Evolutionary conservation across 2,329 filamentous ascomycete species (phyloP).

Genomic region (Xylaria sp.): DNA sequence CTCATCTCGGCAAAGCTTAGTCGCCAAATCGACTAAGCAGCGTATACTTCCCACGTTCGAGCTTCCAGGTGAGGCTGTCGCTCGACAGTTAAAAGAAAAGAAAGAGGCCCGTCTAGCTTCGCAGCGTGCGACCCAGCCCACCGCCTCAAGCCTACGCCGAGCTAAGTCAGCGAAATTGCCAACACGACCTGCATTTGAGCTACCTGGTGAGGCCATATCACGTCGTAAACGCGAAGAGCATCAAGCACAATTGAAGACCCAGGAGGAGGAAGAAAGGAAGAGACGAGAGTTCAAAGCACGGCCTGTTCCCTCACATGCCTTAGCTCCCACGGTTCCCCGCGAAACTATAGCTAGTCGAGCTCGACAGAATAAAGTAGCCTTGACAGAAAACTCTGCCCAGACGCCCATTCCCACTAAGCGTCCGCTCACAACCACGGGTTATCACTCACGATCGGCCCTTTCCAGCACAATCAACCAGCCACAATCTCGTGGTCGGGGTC

Average conservation of each 20-base stretch:
- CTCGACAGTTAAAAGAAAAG: constrained; percentile 51
- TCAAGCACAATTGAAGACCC: constrained; percentile 61
- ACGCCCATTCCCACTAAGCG: constrained; percentile 45
- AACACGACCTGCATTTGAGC: constrained; percentile 67
- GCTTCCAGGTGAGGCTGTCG: constrained; percentile 70
- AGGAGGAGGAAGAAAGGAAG: constrained; percentile 69
- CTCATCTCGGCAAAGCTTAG: constrained; percentile 58
- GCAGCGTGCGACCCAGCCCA: constrained; percentile 45
- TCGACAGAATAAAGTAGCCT: constrained; percentile 56
- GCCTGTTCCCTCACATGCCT: constrained; percentile 60
- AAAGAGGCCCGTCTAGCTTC: constrained; percentile 62
- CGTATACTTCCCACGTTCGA: constrained; percentile 68
- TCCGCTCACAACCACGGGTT: constrained; percentile 39
- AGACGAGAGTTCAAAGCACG: constrained; percentile 72
- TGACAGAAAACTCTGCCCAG: constrained; percentile 44
- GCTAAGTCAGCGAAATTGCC: constrained; percentile 63
- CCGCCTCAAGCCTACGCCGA: constrained; percentile 54
- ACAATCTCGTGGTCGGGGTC: constrained; percentile 44
- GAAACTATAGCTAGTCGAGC: constrained; percentile 68
- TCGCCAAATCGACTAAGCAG: constrained; percentile 63
- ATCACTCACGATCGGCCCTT: constrained; percentile 48
- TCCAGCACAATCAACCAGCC: constrained; percentile 46
- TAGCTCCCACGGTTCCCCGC: constrained; percentile 58
- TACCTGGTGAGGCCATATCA: constrained; percentile 70
- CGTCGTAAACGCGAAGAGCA: constrained; percentile 66